Evolutionary conservation across 2,329 filamentous ascomycete genomes (phyloP), one percentile per base, ranked within the genome.

Genomic region (Fusarium cyanostomum): DNA sequence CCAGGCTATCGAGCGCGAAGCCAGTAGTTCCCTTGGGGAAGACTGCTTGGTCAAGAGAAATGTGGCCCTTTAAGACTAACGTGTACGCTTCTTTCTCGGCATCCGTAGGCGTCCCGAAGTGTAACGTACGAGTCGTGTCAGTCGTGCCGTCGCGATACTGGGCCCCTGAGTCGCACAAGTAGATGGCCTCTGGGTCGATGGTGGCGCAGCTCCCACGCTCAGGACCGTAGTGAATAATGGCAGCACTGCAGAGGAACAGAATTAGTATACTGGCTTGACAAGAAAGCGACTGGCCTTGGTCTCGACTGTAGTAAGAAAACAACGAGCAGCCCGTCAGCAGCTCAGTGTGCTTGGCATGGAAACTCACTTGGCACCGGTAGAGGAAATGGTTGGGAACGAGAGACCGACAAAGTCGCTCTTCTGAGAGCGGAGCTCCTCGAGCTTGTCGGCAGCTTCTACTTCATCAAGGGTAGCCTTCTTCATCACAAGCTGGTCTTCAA

Each of bases 21-120:
- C 95, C 95, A 11, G 90, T 97, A 0, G 94, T 97, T 26, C 94
- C 94, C 77, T 97, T 98, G 3, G 95, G 95, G 72, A 98, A 99
- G 7, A 96, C 83, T 10, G 91, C 91, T 59, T 87, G 85, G 70
- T 97, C 94, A 6, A 99, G 83, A 13, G 90, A 91, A 70, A 99
- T 97, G 69, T 97, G 89, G 7, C 95, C 95, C 79, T 98, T 98
- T 15, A 99, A 81, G 1, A 99, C 95, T 10, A 99, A 82, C 0
- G 95, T 99, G 75, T 97, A 97, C 1, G 94, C 89, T 73, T 92
- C 92, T 71, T 86, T 91, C 78, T 99, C 94, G 72, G 91, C 90
- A 5, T 88, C 86, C 0, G 90, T 92, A 1, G 95, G 95, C 24
- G 88, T 84, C 42, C 92, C 92, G 74, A 98, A 98, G 73, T 99